Evolutionary conservation across 2,329 filamentous ascomycete species (phyloP), one percentile per base, ranked within the genome.

Genomic region (Trematosphaeria pertusa): DNA sequence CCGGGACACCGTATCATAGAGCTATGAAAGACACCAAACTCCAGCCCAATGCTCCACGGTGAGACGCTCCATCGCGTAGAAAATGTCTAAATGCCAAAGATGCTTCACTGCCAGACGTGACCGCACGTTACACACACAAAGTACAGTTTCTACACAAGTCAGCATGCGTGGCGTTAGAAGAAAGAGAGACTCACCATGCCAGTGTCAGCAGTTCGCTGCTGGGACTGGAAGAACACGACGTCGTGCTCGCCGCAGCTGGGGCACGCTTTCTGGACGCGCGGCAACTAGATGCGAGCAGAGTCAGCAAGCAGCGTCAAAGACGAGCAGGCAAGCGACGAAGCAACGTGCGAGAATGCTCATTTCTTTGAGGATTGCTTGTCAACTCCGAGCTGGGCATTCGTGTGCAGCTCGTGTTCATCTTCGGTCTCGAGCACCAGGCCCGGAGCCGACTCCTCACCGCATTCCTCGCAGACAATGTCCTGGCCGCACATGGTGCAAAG

Each of bases 151-250:
- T 80, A 52, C 0, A n/a, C 24, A 4, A 22, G 48, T 67, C 31
- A 65, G 61, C 8, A 37, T 28, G 17, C 15, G 24, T n/a, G 22
- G 9, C 15, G 14, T 15, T 30, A 12, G 19, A 9, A 7, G 11
- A 6, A 11, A 10, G 18, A 6, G 8, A n/a, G 14, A 43, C 59
- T 61, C 75, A 97, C 94, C 94, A 99, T 99, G 78, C 94, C 94
- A 34, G 94, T 99, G 74, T 97, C 92, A 37, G 91, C 90, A 61
- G 88, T 96, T 75, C 94, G 88, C 78, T 97, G 92, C 72, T 99
- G 94, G 52, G 92, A 97, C 78, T 99, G 94, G 80, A 99, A 99
- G 78, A 96, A 99, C 50, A 99, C 95, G 35, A 92, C 91, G 76
- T 97, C 92, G 61, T 86, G 85, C 73, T 94, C 88, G 58, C 83